Percentiles rank a stretch among this genome's conserved stretches.
Conservation (phyloP, 495 filamentous ascomycete genomes). For the Sordaria brevicollis region DNA sequence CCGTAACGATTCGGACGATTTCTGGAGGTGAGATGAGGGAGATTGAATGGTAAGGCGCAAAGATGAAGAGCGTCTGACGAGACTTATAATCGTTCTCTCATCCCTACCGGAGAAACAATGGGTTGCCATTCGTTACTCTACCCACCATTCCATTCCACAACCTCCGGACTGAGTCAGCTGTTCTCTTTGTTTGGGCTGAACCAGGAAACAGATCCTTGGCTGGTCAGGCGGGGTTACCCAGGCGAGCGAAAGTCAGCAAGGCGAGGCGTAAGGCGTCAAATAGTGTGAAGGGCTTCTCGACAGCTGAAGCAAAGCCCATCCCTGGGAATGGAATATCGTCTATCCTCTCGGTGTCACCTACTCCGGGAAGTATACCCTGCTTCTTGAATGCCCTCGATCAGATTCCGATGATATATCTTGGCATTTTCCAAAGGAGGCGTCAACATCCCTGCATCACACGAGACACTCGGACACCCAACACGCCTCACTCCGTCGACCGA, state of each 20-base stretch:
- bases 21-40: not conserved
- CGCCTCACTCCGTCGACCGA: not conserved
- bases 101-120: not conserved
- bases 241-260: not conserved
- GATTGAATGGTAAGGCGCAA: not conserved
- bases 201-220: not conserved
- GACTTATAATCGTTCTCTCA: not conserved
- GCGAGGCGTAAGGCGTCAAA: not conserved
- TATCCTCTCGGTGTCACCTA: not conserved
- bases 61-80: not conserved
- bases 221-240: not conserved
- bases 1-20: not conserved
- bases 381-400: not conserved
- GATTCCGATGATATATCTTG: not conserved
- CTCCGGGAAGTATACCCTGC: not conserved
- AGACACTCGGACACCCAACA: not conserved
- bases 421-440: not conserved
- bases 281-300: not conserved
- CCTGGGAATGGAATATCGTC: not conserved
- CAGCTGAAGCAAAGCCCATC: not conserved
- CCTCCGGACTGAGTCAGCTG: not conserved
- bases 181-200: not conserved
- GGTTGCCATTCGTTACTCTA: not conserved
- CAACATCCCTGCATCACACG: not conserved
- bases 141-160: not conserved